These are phyloP conservation scores for Vitis rotundifolia DNA, from an alignment of 164 flowering plant genomes.

Conservation along the genomic window DNA sequence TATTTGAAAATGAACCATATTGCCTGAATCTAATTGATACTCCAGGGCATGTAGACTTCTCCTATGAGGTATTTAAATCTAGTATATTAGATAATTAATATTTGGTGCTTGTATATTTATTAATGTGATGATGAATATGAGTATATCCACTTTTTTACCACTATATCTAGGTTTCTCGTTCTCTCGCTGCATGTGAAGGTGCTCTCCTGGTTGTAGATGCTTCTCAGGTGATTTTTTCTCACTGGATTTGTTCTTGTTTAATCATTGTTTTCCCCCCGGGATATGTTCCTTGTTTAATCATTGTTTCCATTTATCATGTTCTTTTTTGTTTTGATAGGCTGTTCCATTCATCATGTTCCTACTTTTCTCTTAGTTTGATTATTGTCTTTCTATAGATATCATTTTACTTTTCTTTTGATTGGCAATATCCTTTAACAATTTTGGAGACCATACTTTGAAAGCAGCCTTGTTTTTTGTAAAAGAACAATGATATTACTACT, in stretches of 20 bases:
- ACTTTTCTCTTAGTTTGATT: neutral
- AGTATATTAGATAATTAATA: neutral
- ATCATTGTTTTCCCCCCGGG: neutral
- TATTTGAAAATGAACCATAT: slow-evolving; percentile 57
- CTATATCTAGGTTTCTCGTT: slow-evolving; percentile 79
- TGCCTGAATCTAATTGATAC: slow-evolving; percentile 94
- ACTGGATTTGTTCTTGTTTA: neutral
- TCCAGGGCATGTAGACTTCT: slow-evolving; percentile 98
- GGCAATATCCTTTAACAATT: too few species aligned
- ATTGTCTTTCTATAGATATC: neutral
- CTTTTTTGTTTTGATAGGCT: neutral
- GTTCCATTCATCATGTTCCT: too few species aligned
- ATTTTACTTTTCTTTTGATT: too few species aligned
- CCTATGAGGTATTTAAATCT: slow-evolving; percentile 73
- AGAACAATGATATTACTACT: neutral
- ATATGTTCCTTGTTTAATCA: neutral
- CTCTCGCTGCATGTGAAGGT: slow-evolving; percentile 99
- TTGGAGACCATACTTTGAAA: neutral
- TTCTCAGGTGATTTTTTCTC: slow-evolving; percentile 66
- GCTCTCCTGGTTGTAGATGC: slow-evolving; percentile 99
- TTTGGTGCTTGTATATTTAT: neutral
- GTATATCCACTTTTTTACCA: neutral
- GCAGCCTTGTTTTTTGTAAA: neutral
- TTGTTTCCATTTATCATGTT: neutral
- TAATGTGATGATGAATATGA: neutral